These are phyloP conservation scores for Boechera retrofracta DNA, from an alignment of 345 rosid species.

Conservation along the genomic window DNA sequence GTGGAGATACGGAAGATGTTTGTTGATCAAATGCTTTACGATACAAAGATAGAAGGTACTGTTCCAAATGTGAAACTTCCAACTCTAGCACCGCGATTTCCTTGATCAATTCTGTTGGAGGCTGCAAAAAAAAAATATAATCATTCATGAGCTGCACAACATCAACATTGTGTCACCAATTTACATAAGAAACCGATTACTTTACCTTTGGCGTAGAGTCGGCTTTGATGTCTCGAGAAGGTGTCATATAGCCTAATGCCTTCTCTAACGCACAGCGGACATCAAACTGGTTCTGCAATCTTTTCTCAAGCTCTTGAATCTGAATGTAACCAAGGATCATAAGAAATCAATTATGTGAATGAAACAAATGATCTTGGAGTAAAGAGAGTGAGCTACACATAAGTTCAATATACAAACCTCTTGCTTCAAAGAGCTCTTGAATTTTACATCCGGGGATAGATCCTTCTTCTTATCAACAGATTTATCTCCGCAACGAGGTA, in stretches of 20 bases:
- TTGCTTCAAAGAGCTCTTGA: slow-evolving; percentile 69
- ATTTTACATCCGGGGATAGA: slow-evolving; percentile 51
- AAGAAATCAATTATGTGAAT: background rate
- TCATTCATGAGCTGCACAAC: slow-evolving; percentile 6
- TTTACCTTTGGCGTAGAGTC: slow-evolving; percentile 39
- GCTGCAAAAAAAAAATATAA: slow-evolving; percentile 50
- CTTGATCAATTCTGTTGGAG: slow-evolving; percentile 80
- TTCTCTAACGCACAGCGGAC: slow-evolving; percentile 81
- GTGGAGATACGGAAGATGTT: slow-evolving; percentile 62
- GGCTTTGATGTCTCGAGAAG: slow-evolving; percentile 54
- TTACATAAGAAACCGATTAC: background rate
- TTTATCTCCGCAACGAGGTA: slow-evolving; percentile 52
- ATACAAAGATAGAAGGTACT: slow-evolving; percentile 85
- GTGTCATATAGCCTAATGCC: slow-evolving; percentile 75
- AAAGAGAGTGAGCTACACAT: background rate
- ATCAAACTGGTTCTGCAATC: slow-evolving; percentile 80
- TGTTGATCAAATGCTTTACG: slow-evolving; percentile 90
- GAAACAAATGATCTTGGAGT: background rate
- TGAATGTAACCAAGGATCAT: slow-evolving; percentile 42
- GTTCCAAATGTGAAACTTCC: slow-evolving; percentile 92
- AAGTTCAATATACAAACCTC: slow-evolving; percentile 61
- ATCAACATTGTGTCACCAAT: background rate
- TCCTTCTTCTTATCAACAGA: slow-evolving; percentile 55
- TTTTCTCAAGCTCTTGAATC: slow-evolving; percentile 90
- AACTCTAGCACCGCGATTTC: slow-evolving; percentile 88